phyloP scores from a whole-genome alignment of 164 flowering plant species.

The Tetracentron sinense region DNA sequence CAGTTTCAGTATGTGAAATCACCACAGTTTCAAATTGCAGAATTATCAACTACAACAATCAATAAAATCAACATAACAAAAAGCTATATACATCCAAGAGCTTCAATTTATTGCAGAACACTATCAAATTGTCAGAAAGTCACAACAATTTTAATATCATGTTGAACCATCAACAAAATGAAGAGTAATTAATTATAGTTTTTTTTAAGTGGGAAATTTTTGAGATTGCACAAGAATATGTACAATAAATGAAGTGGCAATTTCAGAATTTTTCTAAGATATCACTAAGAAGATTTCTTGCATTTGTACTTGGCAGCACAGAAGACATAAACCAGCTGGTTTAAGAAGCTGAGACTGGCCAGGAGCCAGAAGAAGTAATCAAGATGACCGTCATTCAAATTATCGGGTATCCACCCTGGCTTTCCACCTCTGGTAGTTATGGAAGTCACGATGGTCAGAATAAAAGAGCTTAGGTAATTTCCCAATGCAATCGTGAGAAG shows the following conservation, averaged over 20 bases:
- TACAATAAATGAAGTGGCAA: neutral
- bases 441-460: neutral
- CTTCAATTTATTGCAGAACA: no score
- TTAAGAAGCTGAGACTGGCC: neutral
- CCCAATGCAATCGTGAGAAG: constrained; percentile 25
- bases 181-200: neutral
- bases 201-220: neutral
- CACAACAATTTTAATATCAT: no score
- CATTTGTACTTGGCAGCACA: neutral
- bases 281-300: neutral
- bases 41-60: no score
- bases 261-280: neutral
- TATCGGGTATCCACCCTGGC: neutral
- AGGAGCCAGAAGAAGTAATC: constrained; percentile 1
- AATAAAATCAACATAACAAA: no score
- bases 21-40: no score
- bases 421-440: neutral
- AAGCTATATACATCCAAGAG: no score
- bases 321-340: neutral
- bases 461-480: neutral
- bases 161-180: neutral
- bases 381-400: neutral
- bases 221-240: neutral
- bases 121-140: no score
- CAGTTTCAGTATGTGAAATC: no score